Evolutionary conservation across 495 filamentous ascomycete genomes (phyloP), one percentile per base, ranked within the genome.

Genomic region (Cryomyces minteri): DNA sequence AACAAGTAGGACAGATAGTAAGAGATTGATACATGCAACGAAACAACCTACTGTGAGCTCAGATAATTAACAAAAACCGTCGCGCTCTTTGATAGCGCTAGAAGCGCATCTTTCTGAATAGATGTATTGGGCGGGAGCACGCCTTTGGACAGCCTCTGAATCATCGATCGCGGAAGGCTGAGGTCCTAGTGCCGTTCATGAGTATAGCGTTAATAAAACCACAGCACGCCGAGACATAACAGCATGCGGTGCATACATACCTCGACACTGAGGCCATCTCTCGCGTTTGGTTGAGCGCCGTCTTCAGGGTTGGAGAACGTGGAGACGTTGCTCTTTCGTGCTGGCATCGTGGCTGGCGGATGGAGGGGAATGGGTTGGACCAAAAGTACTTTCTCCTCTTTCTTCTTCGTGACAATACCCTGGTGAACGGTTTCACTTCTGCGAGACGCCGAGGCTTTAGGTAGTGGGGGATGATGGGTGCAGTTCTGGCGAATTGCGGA

Each of bases 51-150:
- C 88, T 79, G 71, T 49, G 78, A 74, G 38, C 84, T 80, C 30
- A 98, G 64, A 60, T 94, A 88, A 57, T 76, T 95, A 31, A 96
- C 77, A 59, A 98, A 98, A 0, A 98, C 85, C 2, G 86, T 94
- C 4, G 88, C 86, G 45, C 82, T 81, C 67, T 96, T 95, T 50
- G 81, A 82, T 59, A 98, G 76, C 0, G 92, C 90, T 30, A 90
- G 57, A 34, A 94, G 72, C 4, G 90, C 90, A 62, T 95, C 88
- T 50, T 87, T 93, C 54, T 93, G 84, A 43, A 98, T 84, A 50
- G 85, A 82, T 1, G 90, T 94, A 57, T 95, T 94, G 5, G 88
- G 74, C 0, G 90, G 90, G n/a, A 98, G 72, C n/a, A 94, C 86
- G 46, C 85, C 81, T 69, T 96, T 96, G 3, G 88, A 90, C 5